Conservation (phyloP, 805 yeast genomes). For the Ogataea haglerorum region DNA sequence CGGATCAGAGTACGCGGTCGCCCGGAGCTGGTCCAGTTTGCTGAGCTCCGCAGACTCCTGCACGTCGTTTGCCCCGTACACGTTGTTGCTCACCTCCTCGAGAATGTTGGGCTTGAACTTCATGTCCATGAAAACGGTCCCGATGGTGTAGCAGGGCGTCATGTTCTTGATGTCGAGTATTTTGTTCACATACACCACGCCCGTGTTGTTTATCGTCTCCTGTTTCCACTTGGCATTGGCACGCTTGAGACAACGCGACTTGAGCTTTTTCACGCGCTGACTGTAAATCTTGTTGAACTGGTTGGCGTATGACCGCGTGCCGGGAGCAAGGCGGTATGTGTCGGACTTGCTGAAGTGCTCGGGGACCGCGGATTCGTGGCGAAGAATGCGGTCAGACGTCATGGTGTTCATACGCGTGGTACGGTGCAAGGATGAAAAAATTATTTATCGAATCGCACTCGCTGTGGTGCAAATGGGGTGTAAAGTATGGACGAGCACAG, state of each 20-base stretch:
- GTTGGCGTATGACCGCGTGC: constrained; percentile 41
- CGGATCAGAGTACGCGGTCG: constrained; percentile 50
- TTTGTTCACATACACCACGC: constrained; percentile 37
- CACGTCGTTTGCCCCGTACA: constrained; percentile 47
- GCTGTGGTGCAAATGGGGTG: no score
- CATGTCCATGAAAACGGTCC: constrained; percentile 83
- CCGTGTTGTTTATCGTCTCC: constrained; percentile 36
- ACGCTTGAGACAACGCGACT: constrained; percentile 43
- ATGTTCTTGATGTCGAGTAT: constrained; percentile 62
- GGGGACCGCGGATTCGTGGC: constrained; percentile 15
- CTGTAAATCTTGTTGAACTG: constrained; percentile 61
- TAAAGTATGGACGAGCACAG: no score
- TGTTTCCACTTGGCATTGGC: constrained; percentile 42
- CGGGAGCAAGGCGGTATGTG: constrained; percentile 16
- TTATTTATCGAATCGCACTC: background rate
- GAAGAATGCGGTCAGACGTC: constrained; percentile 24
- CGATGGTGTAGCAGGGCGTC: constrained; percentile 75
- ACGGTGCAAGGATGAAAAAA: constrained; percentile 9
- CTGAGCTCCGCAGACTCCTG: constrained; percentile 15
- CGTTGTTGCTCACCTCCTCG: constrained; percentile 66
- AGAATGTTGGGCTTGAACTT: constrained; percentile 81
- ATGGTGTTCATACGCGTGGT: constrained; percentile 12
- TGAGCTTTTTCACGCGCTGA: constrained; percentile 46
- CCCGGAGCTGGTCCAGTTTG: constrained; percentile 29
- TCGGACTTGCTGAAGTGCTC: constrained; percentile 8